Conservation (phyloP, 805 yeast genomes). For the Teunomyces panamensis region DNA sequence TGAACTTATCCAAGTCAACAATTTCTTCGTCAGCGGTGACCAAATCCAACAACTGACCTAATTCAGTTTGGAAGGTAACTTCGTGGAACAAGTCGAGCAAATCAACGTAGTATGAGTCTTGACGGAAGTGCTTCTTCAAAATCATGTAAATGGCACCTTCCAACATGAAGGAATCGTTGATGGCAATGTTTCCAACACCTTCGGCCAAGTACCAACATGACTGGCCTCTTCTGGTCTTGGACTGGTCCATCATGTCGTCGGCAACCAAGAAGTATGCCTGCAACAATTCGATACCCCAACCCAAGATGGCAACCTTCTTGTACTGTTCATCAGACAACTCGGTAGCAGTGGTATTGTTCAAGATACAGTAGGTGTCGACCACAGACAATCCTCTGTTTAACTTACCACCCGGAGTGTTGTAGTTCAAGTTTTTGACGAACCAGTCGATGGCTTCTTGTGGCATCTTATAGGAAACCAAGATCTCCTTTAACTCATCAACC, state of each 20-base stretch:
- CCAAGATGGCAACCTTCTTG: constrained; percentile 80
- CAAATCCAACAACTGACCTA: constrained; percentile 93
- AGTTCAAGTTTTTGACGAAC: constrained; percentile 69
- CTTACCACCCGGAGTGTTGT: constrained; percentile 96
- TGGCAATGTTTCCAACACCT: constrained; percentile 88
- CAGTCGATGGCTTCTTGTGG: constrained; percentile 83
- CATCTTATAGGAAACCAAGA: constrained; percentile 69
- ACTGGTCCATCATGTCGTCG: constrained; percentile 97
- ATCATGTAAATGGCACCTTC: constrained; percentile 91
- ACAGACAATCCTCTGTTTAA: constrained; percentile 95
- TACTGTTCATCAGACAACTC: constrained; percentile 69
- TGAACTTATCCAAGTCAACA: constrained; percentile 84
- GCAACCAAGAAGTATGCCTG: constrained; percentile 97
- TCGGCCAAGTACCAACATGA: constrained; percentile 92
- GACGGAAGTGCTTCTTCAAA: constrained; percentile 83
- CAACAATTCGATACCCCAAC: constrained; percentile 92
- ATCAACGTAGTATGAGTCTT: constrained; percentile 82
- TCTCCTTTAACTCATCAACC: constrained; percentile 69
- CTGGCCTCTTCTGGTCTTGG: constrained; percentile 96
- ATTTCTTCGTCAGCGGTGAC: constrained; percentile 96
- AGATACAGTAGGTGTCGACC: constrained; percentile 82
- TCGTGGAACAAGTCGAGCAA: constrained; percentile 93
- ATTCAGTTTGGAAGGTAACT: constrained; percentile 94
- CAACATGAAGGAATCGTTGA: constrained; percentile 94
- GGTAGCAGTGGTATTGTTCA: constrained; percentile 58